Conservation (phyloP, 345 rosid species). For the Hypericum androsaemum region DNA sequence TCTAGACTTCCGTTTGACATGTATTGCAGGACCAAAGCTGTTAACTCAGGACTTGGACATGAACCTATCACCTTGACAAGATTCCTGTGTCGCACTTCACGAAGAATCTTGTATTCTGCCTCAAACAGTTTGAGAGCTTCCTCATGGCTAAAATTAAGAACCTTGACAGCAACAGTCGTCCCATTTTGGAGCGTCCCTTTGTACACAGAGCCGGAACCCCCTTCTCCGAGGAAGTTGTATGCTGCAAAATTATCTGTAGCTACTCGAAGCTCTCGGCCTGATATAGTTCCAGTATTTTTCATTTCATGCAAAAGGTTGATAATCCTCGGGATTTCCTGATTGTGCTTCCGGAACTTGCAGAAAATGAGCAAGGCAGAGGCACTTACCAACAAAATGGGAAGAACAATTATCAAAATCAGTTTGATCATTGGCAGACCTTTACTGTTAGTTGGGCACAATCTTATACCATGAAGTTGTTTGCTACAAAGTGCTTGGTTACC, state of each 20-base stretch:
- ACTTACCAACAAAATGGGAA: too few species aligned
- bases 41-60: conserved; percentile 1
- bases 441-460: too few species aligned
- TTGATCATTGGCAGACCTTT: too few species aligned
- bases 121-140: conserved; percentile 1
- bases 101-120: conserved; percentile 6
- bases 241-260: background rate
- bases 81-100: conserved; percentile 1
- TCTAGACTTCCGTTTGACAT: conserved; percentile 7
- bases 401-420: too few species aligned
- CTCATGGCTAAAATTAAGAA: background rate
- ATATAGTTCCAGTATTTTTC: background rate
- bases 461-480: too few species aligned
- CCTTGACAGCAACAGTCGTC: background rate
- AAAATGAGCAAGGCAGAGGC: background rate
- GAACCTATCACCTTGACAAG: conserved; percentile 8
- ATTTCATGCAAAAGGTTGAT: background rate
- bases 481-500: background rate
- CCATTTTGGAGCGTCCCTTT: background rate
- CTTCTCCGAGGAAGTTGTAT: background rate
- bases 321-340: background rate
- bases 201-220: background rate
- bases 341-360: background rate
- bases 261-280: background rate
- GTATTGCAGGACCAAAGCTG: conserved; percentile 7